Conservation (phyloP, 2,329 filamentous ascomycete species). For the Cercospora janseana region DNA sequence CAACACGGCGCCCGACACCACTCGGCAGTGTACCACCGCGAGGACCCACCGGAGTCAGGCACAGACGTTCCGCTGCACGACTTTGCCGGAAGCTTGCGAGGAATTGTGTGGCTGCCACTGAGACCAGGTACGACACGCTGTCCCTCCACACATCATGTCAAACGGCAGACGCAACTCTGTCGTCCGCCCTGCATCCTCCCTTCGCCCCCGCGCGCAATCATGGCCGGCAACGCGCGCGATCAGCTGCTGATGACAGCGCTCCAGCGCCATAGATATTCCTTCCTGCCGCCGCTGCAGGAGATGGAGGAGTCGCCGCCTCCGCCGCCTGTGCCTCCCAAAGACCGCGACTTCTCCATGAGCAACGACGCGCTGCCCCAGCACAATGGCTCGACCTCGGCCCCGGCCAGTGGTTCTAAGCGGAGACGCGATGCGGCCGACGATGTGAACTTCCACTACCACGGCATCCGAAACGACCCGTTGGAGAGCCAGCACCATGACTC, state of each 20-base stretch:
- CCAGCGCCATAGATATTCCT: constrained; percentile 14
- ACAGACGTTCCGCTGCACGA: constrained; percentile 6
- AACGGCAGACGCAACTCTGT: constrained; percentile 1
- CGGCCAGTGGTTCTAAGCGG: constrained; percentile 34
- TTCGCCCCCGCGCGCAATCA: background rate
- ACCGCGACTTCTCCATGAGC: constrained; percentile 23
- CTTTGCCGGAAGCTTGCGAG: constrained; percentile 1
- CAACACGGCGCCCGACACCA: background rate
- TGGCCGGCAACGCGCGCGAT: constrained; percentile 4
- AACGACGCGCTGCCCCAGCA: constrained; percentile 23
- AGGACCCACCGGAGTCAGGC: constrained; percentile 9
- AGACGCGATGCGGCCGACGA: constrained; percentile 31
- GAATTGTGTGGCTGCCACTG: constrained; percentile 2
- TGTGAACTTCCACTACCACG: constrained; percentile 21
- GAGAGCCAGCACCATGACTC: constrained; percentile 25
- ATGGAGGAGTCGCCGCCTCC: constrained; percentile 21
- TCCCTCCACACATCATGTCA: too few species aligned
- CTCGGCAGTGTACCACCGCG: too few species aligned
- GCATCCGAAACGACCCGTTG: constrained; percentile 18
- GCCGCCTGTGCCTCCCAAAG: constrained; percentile 36
- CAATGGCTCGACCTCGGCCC: constrained; percentile 19
- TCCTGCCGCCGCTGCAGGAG: constrained; percentile 16
- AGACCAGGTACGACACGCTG: constrained; percentile 2
- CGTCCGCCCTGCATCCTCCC: background rate
- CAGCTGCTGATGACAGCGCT: constrained; percentile 12